Conservation (phyloP, 75 land plant species). For the Pinus taeda region DNA sequence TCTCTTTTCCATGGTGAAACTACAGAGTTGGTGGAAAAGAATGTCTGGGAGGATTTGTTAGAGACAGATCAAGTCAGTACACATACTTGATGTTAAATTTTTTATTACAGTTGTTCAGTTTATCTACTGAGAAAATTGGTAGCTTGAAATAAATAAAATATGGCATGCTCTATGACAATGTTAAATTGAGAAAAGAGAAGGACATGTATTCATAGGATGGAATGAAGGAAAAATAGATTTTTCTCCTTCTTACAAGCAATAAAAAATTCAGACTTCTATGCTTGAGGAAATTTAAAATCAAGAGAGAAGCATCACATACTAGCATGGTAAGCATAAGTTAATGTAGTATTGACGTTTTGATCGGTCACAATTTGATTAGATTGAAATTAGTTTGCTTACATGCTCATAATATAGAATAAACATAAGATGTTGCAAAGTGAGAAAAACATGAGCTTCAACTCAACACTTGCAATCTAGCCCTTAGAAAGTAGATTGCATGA, state of each 20-base stretch:
- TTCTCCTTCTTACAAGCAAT: conserved; percentile 49
- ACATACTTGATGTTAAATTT: background rate
- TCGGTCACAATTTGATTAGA: too few species aligned
- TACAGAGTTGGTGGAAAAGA: conserved; percentile 11
- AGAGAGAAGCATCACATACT: conserved; percentile 41
- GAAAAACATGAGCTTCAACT: too few species aligned
- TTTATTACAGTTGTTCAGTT: background rate
- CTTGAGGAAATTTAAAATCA: conserved; percentile 25
- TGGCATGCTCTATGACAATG: conserved; percentile 18
- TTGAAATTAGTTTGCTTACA: background rate
- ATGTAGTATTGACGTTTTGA: too few species aligned
- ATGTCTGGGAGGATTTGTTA: conserved; percentile 33
- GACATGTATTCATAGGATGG: conserved; percentile 47
- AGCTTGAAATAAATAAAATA: background rate
- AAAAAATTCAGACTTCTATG: conserved; percentile 32
- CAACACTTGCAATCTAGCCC: too few species aligned
- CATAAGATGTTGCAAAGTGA: background rate
- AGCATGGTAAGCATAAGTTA: conserved; percentile 38
- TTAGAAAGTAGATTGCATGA: too few species aligned
- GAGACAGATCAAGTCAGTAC: conserved; percentile 37
- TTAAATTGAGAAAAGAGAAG: conserved; percentile 24
- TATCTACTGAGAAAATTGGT: background rate
- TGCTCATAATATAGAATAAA: background rate
- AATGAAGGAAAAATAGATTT: too few species aligned
- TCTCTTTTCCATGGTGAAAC: conserved; percentile 17